Conservation (phyloP, 768 basidiomycete species). For the Termitomyces sp. region DNA sequence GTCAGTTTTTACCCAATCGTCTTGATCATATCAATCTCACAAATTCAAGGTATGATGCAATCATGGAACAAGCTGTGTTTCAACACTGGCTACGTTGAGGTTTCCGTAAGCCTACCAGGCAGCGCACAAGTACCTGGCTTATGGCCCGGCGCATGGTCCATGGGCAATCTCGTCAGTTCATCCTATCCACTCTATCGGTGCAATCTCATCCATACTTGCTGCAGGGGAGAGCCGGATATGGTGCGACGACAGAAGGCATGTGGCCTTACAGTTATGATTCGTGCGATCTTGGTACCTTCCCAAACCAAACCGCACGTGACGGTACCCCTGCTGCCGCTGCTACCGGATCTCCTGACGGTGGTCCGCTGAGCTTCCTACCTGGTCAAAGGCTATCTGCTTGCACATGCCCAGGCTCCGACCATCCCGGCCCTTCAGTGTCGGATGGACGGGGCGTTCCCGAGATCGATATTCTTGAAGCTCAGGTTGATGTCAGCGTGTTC, state of each 20-base stretch:
- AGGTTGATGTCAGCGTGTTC: slow-evolving; percentile 48
- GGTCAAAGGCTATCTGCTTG: slow-evolving; percentile 87
- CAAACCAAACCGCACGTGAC: slow-evolving; percentile 65
- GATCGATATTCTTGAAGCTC: slow-evolving; percentile 89
- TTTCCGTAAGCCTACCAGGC: slow-evolving; percentile 73
- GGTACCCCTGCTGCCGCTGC: slow-evolving; percentile 53
- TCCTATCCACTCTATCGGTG: not conserved
- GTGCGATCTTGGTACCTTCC: slow-evolving; percentile 85
- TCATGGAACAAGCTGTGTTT: slow-evolving; percentile 97
- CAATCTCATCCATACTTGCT: not conserved
- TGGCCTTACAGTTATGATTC: slow-evolving; percentile 82
- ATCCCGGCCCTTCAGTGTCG: slow-evolving; percentile 74
- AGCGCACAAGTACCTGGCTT: slow-evolving; percentile 55
- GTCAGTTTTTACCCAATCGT: slow-evolving; percentile 36
- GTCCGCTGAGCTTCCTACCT: slow-evolving; percentile 67
- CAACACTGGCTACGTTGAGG: slow-evolving; percentile 88
- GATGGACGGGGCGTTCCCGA: slow-evolving; percentile 83
- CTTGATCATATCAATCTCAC: slow-evolving; percentile 10
- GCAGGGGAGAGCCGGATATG: slow-evolving; percentile 81
- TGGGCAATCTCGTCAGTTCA: slow-evolving; percentile 61
- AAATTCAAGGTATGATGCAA: slow-evolving; percentile 55
- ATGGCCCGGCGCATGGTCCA: slow-evolving; percentile 83
- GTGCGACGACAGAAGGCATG: slow-evolving; percentile 83
- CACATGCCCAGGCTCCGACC: slow-evolving; percentile 80
- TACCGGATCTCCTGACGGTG: slow-evolving; percentile 46